A percentile compares a stretch with the other conserved stretches of the same genome.
Conservation (phyloP, 495 filamentous ascomycete species). For the Neurospora sublineolata region DNA sequence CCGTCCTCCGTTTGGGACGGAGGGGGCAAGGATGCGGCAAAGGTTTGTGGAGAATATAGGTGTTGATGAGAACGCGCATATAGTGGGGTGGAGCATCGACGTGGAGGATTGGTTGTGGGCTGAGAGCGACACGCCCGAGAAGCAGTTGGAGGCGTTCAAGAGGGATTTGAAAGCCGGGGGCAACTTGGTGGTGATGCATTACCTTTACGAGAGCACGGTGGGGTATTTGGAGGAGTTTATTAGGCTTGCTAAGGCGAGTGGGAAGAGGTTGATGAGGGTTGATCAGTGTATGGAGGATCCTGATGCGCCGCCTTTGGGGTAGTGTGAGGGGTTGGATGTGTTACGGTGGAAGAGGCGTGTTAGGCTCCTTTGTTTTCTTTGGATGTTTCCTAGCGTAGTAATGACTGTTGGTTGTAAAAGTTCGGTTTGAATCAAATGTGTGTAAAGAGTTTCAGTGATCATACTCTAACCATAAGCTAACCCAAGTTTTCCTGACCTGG, state of each 20-base stretch:
- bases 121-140: slow-evolving; percentile 50
- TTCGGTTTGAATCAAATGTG: neutral
- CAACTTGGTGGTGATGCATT: slow-evolving; percentile 69
- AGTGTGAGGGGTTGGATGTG: neutral
- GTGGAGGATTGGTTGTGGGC: slow-evolving; percentile 74
- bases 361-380: neutral
- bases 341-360: neutral
- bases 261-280: slow-evolving; percentile 62
- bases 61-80: slow-evolving; percentile 35
- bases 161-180: slow-evolving; percentile 54
- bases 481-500: neutral
- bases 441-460: neutral
- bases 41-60: slow-evolving; percentile 42
- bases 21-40: slow-evolving; percentile 60
- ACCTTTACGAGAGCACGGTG: slow-evolving; percentile 57
- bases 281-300: slow-evolving; percentile 72
- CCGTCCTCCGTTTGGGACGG: slow-evolving; percentile 65
- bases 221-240: slow-evolving; percentile 59
- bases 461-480: neutral
- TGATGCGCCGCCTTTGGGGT: slow-evolving; percentile 44
- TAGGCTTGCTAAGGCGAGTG: slow-evolving; percentile 50
- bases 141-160: slow-evolving; percentile 65
- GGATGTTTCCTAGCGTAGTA: neutral
- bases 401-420: neutral
- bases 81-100: slow-evolving; percentile 67